These are phyloP conservation scores for Citeromyces siamensis DNA, from an alignment of 1,139 yeast species.

Conservation along the genomic window DNA sequence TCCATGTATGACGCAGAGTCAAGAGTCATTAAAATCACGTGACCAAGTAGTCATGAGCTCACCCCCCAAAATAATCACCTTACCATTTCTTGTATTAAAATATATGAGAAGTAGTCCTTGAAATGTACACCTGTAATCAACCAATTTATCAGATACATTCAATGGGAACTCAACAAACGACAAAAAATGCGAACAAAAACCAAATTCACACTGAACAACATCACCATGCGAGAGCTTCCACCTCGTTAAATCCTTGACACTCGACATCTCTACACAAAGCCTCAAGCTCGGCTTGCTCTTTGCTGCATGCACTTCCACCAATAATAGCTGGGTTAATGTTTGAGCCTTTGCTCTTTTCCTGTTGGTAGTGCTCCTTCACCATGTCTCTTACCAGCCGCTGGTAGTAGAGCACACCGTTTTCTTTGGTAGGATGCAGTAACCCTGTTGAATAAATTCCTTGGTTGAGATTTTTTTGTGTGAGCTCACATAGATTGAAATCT, in stretches of 20 bases:
- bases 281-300: slow-evolving; percentile 35
- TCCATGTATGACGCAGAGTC: too few relatives aligned
- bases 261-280: slow-evolving; percentile 34
- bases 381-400: slow-evolving; percentile 4
- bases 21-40: too few relatives aligned
- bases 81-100: too few relatives aligned
- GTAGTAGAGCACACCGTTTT: slow-evolving; percentile 27
- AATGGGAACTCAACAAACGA: too few relatives aligned
- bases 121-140: background rate
- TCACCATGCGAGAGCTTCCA: slow-evolving; percentile 17
- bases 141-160: background rate
- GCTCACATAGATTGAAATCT: slow-evolving; percentile 44
- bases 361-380: slow-evolving; percentile 35
- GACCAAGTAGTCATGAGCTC: too few relatives aligned
- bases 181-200: too few relatives aligned
- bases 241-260: slow-evolving; percentile 28
- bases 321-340: slow-evolving; percentile 40
- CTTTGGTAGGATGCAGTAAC: slow-evolving; percentile 44
- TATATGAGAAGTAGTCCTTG: background rate
- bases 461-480: slow-evolving; percentile 46
- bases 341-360: slow-evolving; percentile 30
- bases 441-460: slow-evolving; percentile 49
- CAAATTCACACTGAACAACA: background rate
- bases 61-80: too few relatives aligned
- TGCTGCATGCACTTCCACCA: slow-evolving; percentile 23